Percentiles rank a stretch among this genome's conserved stretches.
These are phyloP conservation scores for Drechslera avenae DNA, from an alignment of 2,329 filamentous ascomycete species.

Conservation along the genomic window DNA sequence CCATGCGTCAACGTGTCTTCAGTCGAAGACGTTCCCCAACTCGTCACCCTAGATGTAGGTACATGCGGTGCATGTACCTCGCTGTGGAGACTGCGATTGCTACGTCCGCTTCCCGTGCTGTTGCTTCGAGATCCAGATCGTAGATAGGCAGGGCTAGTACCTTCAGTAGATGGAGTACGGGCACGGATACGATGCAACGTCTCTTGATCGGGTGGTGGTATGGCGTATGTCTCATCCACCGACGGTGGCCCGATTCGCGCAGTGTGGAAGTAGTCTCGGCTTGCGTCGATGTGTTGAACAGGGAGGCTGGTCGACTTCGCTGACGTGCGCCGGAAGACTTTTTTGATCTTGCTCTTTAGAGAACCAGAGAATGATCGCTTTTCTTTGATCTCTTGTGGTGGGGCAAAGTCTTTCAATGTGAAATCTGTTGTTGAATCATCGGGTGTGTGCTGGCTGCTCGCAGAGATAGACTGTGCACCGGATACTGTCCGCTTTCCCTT, in stretches of 20 bases:
- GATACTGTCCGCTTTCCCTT: slow-evolving; percentile 22
- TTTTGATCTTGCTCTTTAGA: slow-evolving; percentile 66
- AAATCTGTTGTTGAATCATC: slow-evolving; percentile 16
- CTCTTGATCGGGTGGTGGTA: slow-evolving; percentile 49
- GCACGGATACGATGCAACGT: slow-evolving; percentile 51
- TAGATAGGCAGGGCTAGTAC: slow-evolving; percentile 11
- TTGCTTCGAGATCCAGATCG: slow-evolving; percentile 29
- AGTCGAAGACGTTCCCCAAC: slow-evolving; percentile 70
- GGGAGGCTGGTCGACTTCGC: slow-evolving; percentile 48
- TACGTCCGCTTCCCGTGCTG: slow-evolving; percentile 30
- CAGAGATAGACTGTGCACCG: slow-evolving; percentile 21
- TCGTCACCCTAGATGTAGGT: slow-evolving; percentile 63
- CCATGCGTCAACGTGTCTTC: slow-evolving; percentile 59
- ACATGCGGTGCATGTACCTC: slow-evolving; percentile 59
- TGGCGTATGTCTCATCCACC: slow-evolving; percentile 40
- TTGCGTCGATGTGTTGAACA: slow-evolving; percentile 60
- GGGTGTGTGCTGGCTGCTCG: slow-evolving; percentile 12
- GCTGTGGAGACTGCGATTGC: slow-evolving; percentile 39
- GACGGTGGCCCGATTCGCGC: slow-evolving; percentile 7
- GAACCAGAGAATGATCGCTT: slow-evolving; percentile 67
- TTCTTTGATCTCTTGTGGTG: slow-evolving; percentile 55
- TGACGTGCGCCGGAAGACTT: slow-evolving; percentile 57
- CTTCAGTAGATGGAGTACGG: slow-evolving; percentile 33
- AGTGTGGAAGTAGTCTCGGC: slow-evolving; percentile 46
- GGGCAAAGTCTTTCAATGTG: slow-evolving; percentile 28